Percentiles rank a stretch among this genome's conserved stretches.
These are phyloP conservation scores for Candida golubevii DNA, from an alignment of 805 yeast species.

Conservation along the genomic window DNA sequence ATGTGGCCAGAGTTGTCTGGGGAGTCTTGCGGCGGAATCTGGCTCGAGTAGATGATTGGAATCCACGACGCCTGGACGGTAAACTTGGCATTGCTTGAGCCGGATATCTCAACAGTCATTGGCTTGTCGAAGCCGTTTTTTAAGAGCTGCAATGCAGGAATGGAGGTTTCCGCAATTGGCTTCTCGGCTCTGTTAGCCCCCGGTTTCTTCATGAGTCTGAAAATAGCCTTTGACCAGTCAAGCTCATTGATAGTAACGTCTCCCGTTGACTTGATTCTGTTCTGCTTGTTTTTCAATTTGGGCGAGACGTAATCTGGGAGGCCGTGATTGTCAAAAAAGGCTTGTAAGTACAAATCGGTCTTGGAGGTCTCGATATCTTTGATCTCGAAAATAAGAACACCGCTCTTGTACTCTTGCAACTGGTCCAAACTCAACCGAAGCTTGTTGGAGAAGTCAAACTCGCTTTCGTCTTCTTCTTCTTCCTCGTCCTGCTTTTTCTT, in stretches of 20 bases:
- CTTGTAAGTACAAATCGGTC: conserved; percentile 63
- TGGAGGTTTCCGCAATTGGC: conserved; percentile 53
- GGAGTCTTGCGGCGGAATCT: conserved; percentile 70
- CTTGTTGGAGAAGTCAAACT: conserved; percentile 20
- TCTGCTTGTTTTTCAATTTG: conserved; percentile 41
- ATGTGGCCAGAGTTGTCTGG: conserved; percentile 72
- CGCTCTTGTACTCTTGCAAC: conserved; percentile 57
- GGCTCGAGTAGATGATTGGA: conserved; percentile 55
- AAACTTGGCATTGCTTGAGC: conserved; percentile 49
- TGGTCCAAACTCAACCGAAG: conserved; percentile 55
- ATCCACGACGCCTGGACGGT: conserved; percentile 69
- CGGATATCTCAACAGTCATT: conserved; percentile 49
- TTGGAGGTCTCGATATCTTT: conserved; percentile 53
- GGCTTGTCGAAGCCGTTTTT: conserved; percentile 63
- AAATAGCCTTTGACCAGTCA: conserved; percentile 61
- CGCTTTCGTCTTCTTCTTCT: conserved; percentile 31
- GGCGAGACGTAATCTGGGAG: conserved; percentile 59
- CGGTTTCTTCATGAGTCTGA: conserved; percentile 58
- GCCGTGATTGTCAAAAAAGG: conserved; percentile 72
- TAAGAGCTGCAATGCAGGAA: conserved; percentile 65
- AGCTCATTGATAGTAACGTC: conserved; percentile 77
- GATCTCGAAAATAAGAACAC: conserved; percentile 70
- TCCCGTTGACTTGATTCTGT: conserved; percentile 46
- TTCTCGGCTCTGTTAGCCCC: conserved; percentile 53
- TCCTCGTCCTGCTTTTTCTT: conserved; percentile 34